phyloP scores from a whole-genome alignment of 257 asterid species.

The Solanum chmielewskii region DNA sequence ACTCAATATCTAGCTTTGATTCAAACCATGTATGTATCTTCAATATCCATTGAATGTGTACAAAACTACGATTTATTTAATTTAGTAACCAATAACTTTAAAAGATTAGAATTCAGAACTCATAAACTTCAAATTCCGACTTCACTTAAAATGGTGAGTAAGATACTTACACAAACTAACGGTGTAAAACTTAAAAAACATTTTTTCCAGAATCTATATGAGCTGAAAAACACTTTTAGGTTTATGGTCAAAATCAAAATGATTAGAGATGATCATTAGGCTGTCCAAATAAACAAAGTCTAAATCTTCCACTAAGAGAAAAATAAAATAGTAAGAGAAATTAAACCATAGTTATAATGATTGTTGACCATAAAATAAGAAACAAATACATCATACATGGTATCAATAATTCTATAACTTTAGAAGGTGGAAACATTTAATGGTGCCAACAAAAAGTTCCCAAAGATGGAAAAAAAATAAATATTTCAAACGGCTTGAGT shows the following conservation, averaged over 20 bases:
- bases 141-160: background rate
- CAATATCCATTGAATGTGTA: background rate
- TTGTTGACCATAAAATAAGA: background rate
- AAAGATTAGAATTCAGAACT: background rate
- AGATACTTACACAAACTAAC: background rate
- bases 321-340: background rate
- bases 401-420: background rate
- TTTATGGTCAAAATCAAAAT: background rate
- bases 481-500: background rate
- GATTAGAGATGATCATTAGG: background rate
- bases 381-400: background rate
- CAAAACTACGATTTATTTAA: background rate
- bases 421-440: slow-evolving; percentile 1
- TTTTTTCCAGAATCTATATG: background rate
- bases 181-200: background rate
- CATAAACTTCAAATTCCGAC: too few species aligned
- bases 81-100: background rate
- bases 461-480: background rate
- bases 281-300: background rate
- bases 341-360: background rate
- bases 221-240: background rate
- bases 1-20: background rate
- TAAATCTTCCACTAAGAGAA: background rate
- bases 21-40: background rate
- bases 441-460: background rate